Conservation (phyloP, 2,329 filamentous ascomycete genomes). For the Diplodia mutila region DNA sequence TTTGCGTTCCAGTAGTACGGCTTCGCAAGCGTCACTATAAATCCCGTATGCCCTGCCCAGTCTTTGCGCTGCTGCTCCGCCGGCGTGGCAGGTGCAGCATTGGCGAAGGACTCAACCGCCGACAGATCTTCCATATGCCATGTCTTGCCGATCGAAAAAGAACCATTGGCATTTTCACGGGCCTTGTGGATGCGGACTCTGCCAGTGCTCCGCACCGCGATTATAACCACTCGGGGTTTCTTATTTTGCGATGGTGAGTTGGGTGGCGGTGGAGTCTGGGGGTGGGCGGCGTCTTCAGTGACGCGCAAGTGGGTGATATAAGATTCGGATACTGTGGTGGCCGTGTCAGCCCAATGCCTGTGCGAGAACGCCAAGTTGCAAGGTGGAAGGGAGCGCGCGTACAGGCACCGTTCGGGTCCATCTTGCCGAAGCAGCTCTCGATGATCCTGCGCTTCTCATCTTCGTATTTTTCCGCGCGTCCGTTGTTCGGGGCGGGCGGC, state of each 20-base stretch:
- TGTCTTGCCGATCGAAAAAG: conserved; percentile 97
- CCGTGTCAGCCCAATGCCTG: conserved; percentile 20
- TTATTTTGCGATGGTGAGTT: conserved; percentile 73
- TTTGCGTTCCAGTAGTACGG: conserved; percentile 97
- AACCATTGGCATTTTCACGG: conserved; percentile 89
- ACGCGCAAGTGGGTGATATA: conserved; percentile 98
- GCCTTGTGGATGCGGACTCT: conserved; percentile 96
- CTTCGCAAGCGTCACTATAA: conserved; percentile 86
- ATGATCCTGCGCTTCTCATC: conserved; percentile 95
- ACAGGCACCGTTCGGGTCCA: conserved; percentile 85
- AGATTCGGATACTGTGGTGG: conserved; percentile 64
- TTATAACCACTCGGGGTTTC: conserved; percentile 88
- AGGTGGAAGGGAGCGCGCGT: conserved; percentile 46
- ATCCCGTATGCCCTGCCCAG: conserved; percentile 84
- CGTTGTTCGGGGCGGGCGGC: conserved; percentile 27
- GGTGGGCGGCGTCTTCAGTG: conserved; percentile 80
- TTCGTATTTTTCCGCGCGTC: conserved; percentile 83
- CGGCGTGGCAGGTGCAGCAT: conserved; percentile 60
- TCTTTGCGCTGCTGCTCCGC: conserved; percentile 65
- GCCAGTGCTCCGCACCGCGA: conserved; percentile 89
- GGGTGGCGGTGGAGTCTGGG: conserved; percentile 82
- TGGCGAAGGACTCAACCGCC: conserved; percentile 79
- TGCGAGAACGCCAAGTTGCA: conserved; percentile 20
- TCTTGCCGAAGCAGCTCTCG: conserved; percentile 91
- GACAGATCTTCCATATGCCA: conserved; percentile 94